Evolutionary conservation across 495 filamentous ascomycete genomes (phyloP).

Genomic region (Penicillium atrosanguineum): DNA sequence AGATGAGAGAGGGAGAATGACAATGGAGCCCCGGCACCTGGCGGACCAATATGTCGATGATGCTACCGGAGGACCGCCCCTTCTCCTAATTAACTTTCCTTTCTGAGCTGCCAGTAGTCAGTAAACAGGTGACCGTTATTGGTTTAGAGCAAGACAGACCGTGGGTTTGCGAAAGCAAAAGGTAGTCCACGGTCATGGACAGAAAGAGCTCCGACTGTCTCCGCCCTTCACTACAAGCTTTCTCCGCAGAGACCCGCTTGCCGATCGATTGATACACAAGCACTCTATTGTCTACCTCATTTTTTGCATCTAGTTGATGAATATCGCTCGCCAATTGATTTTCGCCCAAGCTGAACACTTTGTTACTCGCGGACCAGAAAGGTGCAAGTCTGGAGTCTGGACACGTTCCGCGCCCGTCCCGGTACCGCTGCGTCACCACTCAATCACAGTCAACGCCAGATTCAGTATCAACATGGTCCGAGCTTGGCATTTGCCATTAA

Average conservation of each 20-base stretch:
- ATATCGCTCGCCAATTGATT: not conserved
- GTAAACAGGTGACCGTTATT: not conserved
- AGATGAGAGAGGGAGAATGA: not conserved
- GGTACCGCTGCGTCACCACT: conserved; percentile 6
- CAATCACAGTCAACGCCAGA: not conserved
- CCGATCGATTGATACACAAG: not conserved
- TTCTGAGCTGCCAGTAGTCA: not conserved
- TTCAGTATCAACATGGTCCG: not conserved
- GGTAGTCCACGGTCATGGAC: conserved; percentile 1
- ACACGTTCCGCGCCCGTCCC: not conserved
- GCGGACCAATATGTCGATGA: conserved; percentile 13
- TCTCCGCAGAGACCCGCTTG: not conserved
- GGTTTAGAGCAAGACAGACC: not conserved
- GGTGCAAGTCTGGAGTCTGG: conserved; percentile 5
- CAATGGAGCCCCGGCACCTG: not conserved
- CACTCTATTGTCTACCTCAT: not conserved
- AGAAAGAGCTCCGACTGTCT: conserved; percentile 1
- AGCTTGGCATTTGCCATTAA: not conserved
- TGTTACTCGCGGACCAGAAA: not conserved
- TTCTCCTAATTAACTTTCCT: not conserved
- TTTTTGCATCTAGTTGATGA: not conserved
- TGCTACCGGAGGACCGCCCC: not conserved
- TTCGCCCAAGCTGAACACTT: not conserved
- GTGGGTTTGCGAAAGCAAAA: not conserved
- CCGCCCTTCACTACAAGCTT: not conserved